A percentile compares a stretch with the other conserved stretches of the same genome.
Evolutionary conservation across 2,329 filamentous ascomycete species (phyloP).

Genomic region (Paecilomyces fulvus): DNA sequence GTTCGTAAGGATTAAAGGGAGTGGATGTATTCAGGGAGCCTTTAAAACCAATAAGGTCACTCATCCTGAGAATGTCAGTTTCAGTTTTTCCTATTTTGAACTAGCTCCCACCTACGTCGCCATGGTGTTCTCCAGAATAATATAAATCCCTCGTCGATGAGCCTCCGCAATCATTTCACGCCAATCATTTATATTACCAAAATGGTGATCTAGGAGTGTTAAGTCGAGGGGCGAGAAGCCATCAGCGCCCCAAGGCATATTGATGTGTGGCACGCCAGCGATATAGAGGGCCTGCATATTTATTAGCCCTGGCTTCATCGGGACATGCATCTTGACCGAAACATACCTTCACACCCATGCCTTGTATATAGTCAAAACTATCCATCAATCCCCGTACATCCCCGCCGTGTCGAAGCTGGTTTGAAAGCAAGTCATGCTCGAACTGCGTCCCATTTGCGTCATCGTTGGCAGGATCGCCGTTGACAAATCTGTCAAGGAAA

Average conservation of each 20-base stretch:
- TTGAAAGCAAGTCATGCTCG: conserved; percentile 49
- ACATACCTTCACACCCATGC: conserved; percentile 48
- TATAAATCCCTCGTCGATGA: conserved; percentile 50
- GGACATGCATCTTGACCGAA: background rate
- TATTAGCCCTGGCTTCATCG: background rate
- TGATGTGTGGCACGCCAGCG: conserved; percentile 51
- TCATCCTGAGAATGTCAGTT: conserved; percentile 32
- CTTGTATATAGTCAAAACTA: conserved; percentile 51
- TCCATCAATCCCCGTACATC: conserved; percentile 47
- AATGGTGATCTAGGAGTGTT: conserved; percentile 51
- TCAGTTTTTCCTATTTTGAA: background rate
- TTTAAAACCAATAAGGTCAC: conserved; percentile 50
- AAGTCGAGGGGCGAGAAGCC: conserved; percentile 49
- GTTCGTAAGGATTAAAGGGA: conserved; percentile 43
- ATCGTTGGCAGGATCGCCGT: conserved; percentile 52
- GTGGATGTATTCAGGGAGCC: conserved; percentile 47
- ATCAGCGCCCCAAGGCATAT: conserved; percentile 51
- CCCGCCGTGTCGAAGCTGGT: conserved; percentile 50
- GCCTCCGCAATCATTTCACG: conserved; percentile 45
- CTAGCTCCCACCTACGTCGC: conserved; percentile 36
- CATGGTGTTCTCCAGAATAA: conserved; percentile 54
- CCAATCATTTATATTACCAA: conserved; percentile 48
- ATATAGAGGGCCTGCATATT: conserved; percentile 44
- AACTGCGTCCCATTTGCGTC: conserved; percentile 50
- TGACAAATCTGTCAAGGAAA: conserved; percentile 52